A percentile compares a stretch with the other conserved stretches of the same genome.
These are phyloP conservation scores for Thelonectria discophora DNA, from an alignment of 2,329 filamentous ascomycete genomes.

Conservation along the genomic window DNA sequence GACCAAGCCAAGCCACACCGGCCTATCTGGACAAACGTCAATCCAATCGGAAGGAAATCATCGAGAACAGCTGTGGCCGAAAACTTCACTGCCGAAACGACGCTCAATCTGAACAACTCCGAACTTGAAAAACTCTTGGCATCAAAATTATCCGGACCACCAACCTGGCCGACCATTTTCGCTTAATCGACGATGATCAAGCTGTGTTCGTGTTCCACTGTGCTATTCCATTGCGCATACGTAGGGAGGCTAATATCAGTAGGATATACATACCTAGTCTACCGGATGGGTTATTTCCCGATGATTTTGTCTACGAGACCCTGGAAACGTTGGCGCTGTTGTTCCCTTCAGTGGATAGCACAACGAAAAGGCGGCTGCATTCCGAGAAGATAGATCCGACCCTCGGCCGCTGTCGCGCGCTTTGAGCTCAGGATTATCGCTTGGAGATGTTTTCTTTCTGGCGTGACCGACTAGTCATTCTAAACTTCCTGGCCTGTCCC, in stretches of 20 bases:
- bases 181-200: conserved; percentile 49
- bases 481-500: conserved; percentile 29
- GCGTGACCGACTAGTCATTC: conserved; percentile 52
- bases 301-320: neutral
- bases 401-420: neutral
- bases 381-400: neutral
- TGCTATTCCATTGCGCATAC: conserved; percentile 20
- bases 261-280: neutral
- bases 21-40: neutral
- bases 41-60: neutral
- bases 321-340: neutral
- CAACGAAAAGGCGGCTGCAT: neutral
- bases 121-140: conserved; percentile 31
- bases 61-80: neutral
- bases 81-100: neutral
- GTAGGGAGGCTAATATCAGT: neutral
- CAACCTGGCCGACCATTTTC: conserved; percentile 54
- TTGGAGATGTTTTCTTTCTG: conserved; percentile 43
- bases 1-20: conserved; percentile 4
- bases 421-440: neutral
- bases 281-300: neutral
- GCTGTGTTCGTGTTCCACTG: conserved; percentile 53
- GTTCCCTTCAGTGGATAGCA: neutral
- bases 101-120: neutral
- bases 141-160: conserved; percentile 49